Evolutionary conservation across 768 basidiomycete species (phyloP), one percentile per base, ranked within the genome.

Genomic region (Lactarius evosmus): DNA sequence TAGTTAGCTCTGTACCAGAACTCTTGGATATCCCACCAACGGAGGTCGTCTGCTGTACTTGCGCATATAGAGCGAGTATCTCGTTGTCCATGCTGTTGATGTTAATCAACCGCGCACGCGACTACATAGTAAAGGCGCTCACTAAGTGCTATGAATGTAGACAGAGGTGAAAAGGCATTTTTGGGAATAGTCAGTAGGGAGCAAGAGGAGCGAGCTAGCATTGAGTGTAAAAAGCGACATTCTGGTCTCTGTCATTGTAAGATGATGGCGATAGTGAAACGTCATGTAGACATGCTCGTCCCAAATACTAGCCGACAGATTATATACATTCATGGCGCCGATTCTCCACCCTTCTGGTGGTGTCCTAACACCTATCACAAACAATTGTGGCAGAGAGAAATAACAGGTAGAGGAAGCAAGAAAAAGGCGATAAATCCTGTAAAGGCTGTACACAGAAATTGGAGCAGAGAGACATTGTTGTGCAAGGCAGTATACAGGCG

Each of bases 261-360:
- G 44, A 57, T 49, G 58, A 54, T 63, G 38, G 38, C 6, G 29
- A 30, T 25, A 36, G 16, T 16, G 33, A 51, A 40, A 56, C 14
- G 58, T 60, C 63, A 60, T 50, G 30, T 25, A n/a, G 55, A 52
- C 55, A 44, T 27, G 59, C 32, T 49, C 38, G 58, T 34, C 53
- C 32, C 53, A 27, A 27, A 22, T 50, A 50, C 53, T 63, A 63
- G 56, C 50, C 44, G 58, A 60, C 46, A 60, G 54, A 33, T 61
- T 65, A 65, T 65, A 56, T 65, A 65, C 64, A 61, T 57, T 61
- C 59, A 46, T 30, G 34, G 58, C 53, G 44, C 52, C 33, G 33
- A 33, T 55, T 38, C 40, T 41, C 62, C 27, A 53, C 56, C 57
- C 52, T 14, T 27, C 44, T 54, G 46, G 46, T 29, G 50, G 62